These are phyloP conservation scores for Gypsophila paniculata DNA, from an alignment of 179 eudicot species.

Conservation along the genomic window DNA sequence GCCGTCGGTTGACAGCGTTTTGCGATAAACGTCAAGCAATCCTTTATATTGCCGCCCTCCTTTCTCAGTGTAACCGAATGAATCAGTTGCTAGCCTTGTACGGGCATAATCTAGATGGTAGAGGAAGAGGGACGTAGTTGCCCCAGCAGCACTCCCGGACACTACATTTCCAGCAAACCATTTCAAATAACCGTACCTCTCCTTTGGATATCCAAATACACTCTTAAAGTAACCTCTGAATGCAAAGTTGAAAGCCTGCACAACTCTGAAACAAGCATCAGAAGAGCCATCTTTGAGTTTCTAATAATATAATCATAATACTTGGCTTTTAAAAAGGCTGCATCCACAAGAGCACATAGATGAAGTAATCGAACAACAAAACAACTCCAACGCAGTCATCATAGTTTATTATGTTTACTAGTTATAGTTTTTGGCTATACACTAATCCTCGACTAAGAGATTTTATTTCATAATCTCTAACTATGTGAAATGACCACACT, in stretches of 20 bases:
- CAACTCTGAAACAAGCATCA: slow-evolving; percentile 27
- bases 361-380: background rate
- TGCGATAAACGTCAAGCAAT: slow-evolving; percentile 72
- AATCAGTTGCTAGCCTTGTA: slow-evolving; percentile 79
- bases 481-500: background rate
- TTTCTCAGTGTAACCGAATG: slow-evolving; percentile 36
- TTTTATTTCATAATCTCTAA: background rate
- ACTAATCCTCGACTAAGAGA: background rate
- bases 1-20: slow-evolving; percentile 83
- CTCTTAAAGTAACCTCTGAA: slow-evolving; percentile 89
- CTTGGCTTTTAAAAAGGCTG: background rate
- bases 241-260: slow-evolving; percentile 96
- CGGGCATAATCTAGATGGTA: slow-evolving; percentile 95
- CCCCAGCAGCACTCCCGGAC: slow-evolving; percentile 99
- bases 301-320: background rate
- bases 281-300: slow-evolving; percentile 14
- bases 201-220: slow-evolving; percentile 73
- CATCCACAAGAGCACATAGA: background rate
- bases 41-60: slow-evolving; percentile 72
- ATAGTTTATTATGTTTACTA: background rate
- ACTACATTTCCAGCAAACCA: slow-evolving; percentile 98
- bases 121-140: slow-evolving; percentile 79
- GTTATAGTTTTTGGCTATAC: background rate
- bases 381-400: background rate
- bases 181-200: slow-evolving; percentile 80